phyloP scores from a whole-genome alignment of 768 basidiomycete species.

The Leccinum aurantiacum region DNA sequence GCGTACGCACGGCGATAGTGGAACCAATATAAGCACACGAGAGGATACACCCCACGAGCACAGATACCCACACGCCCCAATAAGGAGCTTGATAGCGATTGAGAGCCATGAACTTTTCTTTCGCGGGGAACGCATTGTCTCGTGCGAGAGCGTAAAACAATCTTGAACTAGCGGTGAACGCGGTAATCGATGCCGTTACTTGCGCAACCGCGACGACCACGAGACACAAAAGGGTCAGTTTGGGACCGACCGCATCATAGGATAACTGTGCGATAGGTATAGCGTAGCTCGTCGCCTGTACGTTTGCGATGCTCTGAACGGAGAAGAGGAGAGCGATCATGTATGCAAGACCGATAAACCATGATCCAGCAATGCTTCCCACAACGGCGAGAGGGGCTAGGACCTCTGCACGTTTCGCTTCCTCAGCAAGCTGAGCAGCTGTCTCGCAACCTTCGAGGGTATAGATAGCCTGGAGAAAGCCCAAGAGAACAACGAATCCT shows the following conservation, averaged over 20 bases:
- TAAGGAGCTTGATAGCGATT: constrained; percentile 56
- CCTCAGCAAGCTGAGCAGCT: constrained; percentile 63
- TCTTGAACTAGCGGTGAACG: constrained; percentile 57
- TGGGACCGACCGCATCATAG: constrained; percentile 50
- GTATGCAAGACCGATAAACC: constrained; percentile 55
- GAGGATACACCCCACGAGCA: constrained; percentile 51
- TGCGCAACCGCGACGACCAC: constrained; percentile 50
- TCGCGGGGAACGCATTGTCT: constrained; percentile 52
- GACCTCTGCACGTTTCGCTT: constrained; percentile 52
- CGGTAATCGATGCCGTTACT: constrained; percentile 55
- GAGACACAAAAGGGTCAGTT: constrained; percentile 50
- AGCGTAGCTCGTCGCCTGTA: constrained; percentile 51
- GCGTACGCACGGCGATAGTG: constrained; percentile 46
- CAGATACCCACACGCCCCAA: constrained; percentile 55
- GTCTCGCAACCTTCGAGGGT: constrained; percentile 64
- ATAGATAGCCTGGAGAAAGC: constrained; percentile 53
- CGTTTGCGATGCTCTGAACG: constrained; percentile 49
- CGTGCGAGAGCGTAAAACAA: constrained; percentile 57
- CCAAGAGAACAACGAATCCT: constrained; percentile 58
- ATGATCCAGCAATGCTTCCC: constrained; percentile 55
- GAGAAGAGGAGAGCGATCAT: constrained; percentile 60
- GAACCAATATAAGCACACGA: constrained; percentile 61
- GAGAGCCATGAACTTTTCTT: constrained; percentile 46
- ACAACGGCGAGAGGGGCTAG: constrained; percentile 59
- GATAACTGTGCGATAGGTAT: constrained; percentile 61